These are phyloP conservation scores for Albugo candida DNA, from an alignment of 352 stramenopile genomes.

Conservation along the genomic window DNA sequence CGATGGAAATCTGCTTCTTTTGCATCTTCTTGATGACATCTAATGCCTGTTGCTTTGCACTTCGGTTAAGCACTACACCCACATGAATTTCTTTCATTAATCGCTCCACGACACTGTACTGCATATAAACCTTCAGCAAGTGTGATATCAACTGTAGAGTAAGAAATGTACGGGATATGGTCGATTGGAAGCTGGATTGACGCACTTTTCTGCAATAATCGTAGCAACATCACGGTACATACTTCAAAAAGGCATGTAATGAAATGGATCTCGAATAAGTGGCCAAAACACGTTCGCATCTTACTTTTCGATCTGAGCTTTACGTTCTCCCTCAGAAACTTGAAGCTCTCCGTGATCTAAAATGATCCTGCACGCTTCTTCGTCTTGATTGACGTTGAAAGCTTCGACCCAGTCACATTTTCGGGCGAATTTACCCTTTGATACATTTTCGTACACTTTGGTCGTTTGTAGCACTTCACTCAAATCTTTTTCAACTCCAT, in stretches of 20 bases:
- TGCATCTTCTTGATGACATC: conserved; percentile 92
- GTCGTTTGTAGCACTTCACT: conserved; percentile 96
- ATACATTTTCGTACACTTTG: conserved; percentile 96
- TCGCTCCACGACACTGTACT: conserved; percentile 89
- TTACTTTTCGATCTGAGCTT: conserved; percentile 81
- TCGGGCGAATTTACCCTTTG: conserved; percentile 91
- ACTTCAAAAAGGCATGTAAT: conserved; percentile 16
- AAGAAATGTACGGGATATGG: conserved; percentile 77
- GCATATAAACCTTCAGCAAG: background rate
- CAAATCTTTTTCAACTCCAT: conserved; percentile 94
- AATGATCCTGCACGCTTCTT: conserved; percentile 85
- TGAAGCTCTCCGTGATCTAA: conserved; percentile 94
- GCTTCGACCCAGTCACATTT: conserved; percentile 85
- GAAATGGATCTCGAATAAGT: background rate
- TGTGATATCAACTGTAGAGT: background rate
- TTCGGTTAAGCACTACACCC: conserved; percentile 85
- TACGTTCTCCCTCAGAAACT: conserved; percentile 90
- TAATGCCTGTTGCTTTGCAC: conserved; percentile 92
- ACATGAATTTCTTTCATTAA: conserved; percentile 94
- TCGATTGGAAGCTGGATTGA: conserved; percentile 88
- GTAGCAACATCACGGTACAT: conserved; percentile 90
- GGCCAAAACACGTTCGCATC: background rate
- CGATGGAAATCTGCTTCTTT: conserved; percentile 84
- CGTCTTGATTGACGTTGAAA: conserved; percentile 85
- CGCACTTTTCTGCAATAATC: conserved; percentile 93